phyloP scores from a whole-genome alignment of 2,329 filamentous ascomycete genomes.

The Nigrospora sphaerica region DNA sequence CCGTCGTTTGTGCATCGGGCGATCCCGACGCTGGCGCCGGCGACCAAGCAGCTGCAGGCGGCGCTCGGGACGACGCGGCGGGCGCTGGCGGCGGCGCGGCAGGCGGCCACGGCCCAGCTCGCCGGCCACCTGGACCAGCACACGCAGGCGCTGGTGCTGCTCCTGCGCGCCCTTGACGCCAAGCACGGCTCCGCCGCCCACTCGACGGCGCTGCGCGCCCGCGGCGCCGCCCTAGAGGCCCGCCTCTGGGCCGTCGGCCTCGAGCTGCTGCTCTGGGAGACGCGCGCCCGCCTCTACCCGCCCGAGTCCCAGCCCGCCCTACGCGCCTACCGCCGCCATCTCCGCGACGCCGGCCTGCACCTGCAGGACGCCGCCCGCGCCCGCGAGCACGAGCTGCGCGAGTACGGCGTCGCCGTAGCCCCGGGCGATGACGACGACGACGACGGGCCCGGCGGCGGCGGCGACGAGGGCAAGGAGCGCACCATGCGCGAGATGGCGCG shows the following conservation, averaged over 20 bases:
- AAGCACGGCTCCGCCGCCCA: slow-evolving; percentile 48
- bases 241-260: slow-evolving; percentile 32
- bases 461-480: slow-evolving; percentile 32
- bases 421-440: slow-evolving; percentile 11
- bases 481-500: slow-evolving; percentile 47
- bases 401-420: slow-evolving; percentile 38
- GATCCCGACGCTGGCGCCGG: slow-evolving; percentile 39
- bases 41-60: slow-evolving; percentile 28
- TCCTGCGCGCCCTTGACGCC: slow-evolving; percentile 44
- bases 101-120: slow-evolving; percentile 28
- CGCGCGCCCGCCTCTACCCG: slow-evolving; percentile 33
- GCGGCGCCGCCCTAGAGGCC: slow-evolving; percentile 35
- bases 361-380: slow-evolving; percentile 34
- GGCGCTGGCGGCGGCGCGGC: slow-evolving; percentile 29
- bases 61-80: slow-evolving; percentile 21
- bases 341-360: slow-evolving; percentile 40
- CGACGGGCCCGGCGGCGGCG: slow-evolving; percentile 13
- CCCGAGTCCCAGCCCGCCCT: slow-evolving; percentile 31
- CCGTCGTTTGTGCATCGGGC: slow-evolving; percentile 51
- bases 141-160: slow-evolving; percentile 28
- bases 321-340: slow-evolving; percentile 37
- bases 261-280: slow-evolving; percentile 19
- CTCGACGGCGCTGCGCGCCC: slow-evolving; percentile 42
- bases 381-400: slow-evolving; percentile 34
- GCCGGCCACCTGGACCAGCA: slow-evolving; percentile 31